Base-by-base conservation (phyloP, 2,329 filamentous ascomycete species). In the Xylariaceae sp. region DNA sequence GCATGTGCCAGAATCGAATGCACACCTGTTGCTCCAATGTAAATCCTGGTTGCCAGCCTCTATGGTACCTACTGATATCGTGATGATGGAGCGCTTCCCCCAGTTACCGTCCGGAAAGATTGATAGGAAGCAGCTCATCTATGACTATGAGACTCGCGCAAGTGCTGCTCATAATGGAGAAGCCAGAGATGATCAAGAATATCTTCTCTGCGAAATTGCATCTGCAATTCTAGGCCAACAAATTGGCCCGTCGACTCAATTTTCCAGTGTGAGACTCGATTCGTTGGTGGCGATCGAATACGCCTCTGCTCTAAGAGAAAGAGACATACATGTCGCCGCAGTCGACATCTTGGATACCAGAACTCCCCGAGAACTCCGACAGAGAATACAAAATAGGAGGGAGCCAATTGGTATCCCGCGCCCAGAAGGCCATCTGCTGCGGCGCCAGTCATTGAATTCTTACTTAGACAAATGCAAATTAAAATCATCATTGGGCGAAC, bases 41-140 rank as follows among this genome's bases (percentile, higher is more conserved):
- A 79, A 78, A 44, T 77, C 79, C 44, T 96, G 91, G 90, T 77
- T 97, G 1, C 91, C 92, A 0, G 77, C 79, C 3, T 94, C 87
- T 67, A 96, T 96, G 92, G 73, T 95, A 1, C 92, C 92, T 0
- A 81, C 82, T 3, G 88, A 95, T 56, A 74, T 95, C 20, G 70
- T 91, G 0, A 65, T 88, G 1, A 73, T 88, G 57, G 61, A 77
- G 0, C 75, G 80, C 7, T 86, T 96, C 50, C 91, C 91, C 1
- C 84, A 87, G 46, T 75, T 96, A 16, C 78, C 91, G 2, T 96
- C 91, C 0, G 92, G 92, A 0, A 97, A 97, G 66, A 80, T 92
- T 11, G 88, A 96, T 64, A 85, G 84, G 45, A 87, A 84, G 62
- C 72, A 70, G 10, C 73, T 96, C 6, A 78, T 84, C 60, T 67